Evolutionary conservation across 345 rosid genomes (phyloP).

Genomic region (Jatropha curcas): DNA sequence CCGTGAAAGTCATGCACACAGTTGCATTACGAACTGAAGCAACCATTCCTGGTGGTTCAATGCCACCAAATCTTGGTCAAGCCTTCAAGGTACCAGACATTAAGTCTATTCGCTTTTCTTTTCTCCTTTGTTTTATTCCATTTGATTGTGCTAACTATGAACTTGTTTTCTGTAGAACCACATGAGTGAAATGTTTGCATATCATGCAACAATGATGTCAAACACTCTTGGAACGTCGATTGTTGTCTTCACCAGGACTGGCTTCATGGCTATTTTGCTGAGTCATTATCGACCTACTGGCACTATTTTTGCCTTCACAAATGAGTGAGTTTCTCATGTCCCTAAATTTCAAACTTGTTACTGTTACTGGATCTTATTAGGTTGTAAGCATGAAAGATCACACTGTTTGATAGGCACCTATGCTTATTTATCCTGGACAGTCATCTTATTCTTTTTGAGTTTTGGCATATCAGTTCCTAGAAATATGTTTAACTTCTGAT

Average conservation of each 20-base stretch:
- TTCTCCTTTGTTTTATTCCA: background rate
- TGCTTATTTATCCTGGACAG: background rate
- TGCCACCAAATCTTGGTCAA: constrained; percentile 92
- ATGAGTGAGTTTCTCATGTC: constrained; percentile 56
- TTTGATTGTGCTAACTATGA: constrained; percentile 8
- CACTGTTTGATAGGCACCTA: background rate
- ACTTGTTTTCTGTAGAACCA: constrained; percentile 62
- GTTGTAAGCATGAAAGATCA: background rate
- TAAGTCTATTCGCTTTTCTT: background rate
- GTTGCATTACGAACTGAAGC: constrained; percentile 93
- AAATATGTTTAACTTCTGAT: background rate
- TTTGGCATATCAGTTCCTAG: background rate
- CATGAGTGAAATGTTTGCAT: constrained; percentile 99
- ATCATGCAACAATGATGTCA: constrained; percentile 99
- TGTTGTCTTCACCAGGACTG: constrained; percentile 95
- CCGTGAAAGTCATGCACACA: constrained; percentile 98
- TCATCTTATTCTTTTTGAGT: background rate
- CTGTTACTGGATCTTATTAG: background rate
- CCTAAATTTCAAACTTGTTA: background rate
- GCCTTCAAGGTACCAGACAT: constrained; percentile 58
- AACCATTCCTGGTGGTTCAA: constrained; percentile 66
- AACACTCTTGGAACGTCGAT: constrained; percentile 96
- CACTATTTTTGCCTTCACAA: constrained; percentile 89
- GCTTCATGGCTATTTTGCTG: constrained; percentile 88
- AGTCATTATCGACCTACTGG: constrained; percentile 98